phyloP scores from a whole-genome alignment of 305 asterid species.

The Rubia balearica region DNA sequence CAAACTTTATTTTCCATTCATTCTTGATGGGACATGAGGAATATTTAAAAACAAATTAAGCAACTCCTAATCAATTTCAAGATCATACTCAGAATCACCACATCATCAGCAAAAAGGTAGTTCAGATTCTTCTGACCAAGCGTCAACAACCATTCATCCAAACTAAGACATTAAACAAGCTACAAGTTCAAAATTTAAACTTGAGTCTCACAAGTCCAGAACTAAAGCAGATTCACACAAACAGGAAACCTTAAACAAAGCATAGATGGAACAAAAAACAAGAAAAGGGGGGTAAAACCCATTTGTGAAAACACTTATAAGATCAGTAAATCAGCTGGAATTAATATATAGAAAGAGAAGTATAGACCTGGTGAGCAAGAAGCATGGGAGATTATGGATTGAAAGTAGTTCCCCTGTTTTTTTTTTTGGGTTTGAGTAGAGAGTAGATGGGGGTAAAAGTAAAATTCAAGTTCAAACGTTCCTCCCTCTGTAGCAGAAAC shows the following conservation, averaged over 20 bases:
- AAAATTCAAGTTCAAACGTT: too few relatives aligned
- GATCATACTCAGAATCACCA: not conserved
- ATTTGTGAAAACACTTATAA: not conserved
- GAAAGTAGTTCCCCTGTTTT: too few relatives aligned
- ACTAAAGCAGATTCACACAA: not conserved
- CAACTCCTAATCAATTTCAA: not conserved
- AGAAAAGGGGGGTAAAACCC: not conserved
- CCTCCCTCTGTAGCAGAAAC: too few relatives aligned
- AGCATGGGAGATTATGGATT: too few relatives aligned
- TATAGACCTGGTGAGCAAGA: constrained; percentile 8
- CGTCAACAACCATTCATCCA: not conserved
- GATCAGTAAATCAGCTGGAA: not conserved
- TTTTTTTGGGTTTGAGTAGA: too few relatives aligned
- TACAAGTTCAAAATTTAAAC: not conserved
- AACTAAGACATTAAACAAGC: not conserved
- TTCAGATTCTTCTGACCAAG: not conserved
- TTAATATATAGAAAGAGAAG: constrained; percentile 10
- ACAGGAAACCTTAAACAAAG: not conserved
- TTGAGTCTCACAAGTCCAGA: not conserved
- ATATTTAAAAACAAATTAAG: not conserved
- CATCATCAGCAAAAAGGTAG: not conserved
- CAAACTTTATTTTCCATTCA: constrained; percentile 10
- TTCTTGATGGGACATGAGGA: not conserved
- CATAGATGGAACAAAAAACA: not conserved
- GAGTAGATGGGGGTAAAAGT: too few relatives aligned